These are phyloP conservation scores for Dendrobium chrysotoxum DNA, from an alignment of 106 monocot species.

Conservation along the genomic window DNA sequence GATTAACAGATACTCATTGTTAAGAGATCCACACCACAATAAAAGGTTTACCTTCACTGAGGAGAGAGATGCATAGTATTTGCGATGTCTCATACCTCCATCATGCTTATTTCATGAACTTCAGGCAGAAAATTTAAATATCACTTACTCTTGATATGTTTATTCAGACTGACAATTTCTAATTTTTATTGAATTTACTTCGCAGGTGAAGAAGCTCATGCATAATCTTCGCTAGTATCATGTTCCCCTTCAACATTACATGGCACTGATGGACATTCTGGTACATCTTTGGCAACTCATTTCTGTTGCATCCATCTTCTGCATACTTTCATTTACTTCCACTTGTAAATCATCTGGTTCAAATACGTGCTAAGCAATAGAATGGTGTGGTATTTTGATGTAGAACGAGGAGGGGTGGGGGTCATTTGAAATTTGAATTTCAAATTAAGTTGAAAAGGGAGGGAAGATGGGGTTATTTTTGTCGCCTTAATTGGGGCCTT, in stretches of 20 bases:
- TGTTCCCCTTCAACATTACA: constrained; percentile 74
- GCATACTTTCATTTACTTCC: background rate
- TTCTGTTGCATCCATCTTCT: background rate
- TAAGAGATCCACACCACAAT: constrained; percentile 93
- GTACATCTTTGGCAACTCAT: constrained; percentile 8
- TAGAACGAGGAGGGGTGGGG: too few relatives aligned
- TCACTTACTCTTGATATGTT: background rate
- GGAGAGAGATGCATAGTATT: constrained; percentile 81
- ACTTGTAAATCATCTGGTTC: background rate
- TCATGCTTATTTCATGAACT: constrained; percentile 43
- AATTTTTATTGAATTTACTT: background rate
- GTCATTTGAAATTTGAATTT: too few relatives aligned
- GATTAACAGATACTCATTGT: constrained; percentile 53
- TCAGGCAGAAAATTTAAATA: constrained; percentile 34
- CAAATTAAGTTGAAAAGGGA: too few relatives aligned
- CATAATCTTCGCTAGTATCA: constrained; percentile 68
- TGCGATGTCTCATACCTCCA: constrained; percentile 82
- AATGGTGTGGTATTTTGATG: background rate
- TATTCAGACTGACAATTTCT: background rate
- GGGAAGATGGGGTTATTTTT: too few relatives aligned
- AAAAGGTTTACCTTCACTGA: constrained; percentile 81
- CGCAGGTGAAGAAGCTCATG: constrained; percentile 76
- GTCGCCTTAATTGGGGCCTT: too few relatives aligned
- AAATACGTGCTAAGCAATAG: background rate
- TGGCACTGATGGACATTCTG: constrained; percentile 91